Evolutionary conservation across 495 filamentous ascomycete species (phyloP).

Genomic region (Xylaria intraflava): DNA sequence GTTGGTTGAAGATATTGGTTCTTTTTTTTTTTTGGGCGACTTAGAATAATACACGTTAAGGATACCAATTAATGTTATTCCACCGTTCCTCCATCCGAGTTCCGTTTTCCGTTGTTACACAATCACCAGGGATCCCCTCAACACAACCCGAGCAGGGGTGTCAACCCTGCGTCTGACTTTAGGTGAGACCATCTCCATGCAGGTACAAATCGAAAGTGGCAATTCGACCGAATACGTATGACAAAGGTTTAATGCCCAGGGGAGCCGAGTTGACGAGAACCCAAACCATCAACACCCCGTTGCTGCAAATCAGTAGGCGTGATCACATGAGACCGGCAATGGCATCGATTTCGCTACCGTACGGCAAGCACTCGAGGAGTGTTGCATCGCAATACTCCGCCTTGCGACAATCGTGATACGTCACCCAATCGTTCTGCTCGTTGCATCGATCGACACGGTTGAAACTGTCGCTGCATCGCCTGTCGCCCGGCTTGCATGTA

Average conservation of each 20-base stretch:
- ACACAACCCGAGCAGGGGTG: background rate
- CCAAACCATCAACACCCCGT: background rate
- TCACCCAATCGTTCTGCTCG: background rate
- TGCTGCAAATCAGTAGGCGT: background rate
- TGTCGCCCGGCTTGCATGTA: constrained; percentile 4
- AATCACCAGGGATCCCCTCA: background rate
- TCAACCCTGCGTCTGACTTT: too few relatives aligned
- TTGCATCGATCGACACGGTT: constrained; percentile 9
- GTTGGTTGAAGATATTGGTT: background rate
- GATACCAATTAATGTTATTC: background rate
- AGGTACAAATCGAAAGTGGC: background rate
- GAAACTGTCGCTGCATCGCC: background rate
- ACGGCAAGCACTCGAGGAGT: background rate
- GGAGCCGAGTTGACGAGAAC: background rate
- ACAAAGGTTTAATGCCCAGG: background rate
- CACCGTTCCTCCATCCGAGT: background rate
- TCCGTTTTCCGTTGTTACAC: background rate
- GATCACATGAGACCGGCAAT: background rate
- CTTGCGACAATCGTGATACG: constrained; percentile 9
- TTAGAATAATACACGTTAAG: constrained; percentile 5
- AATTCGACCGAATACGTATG: background rate
- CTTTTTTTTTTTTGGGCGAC: background rate
- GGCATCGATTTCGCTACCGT: background rate
- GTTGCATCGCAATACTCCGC: background rate
- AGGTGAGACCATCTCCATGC: background rate